Evolutionary conservation across 345 rosid species (phyloP).

Genomic region (Pistacia atlantica): DNA sequence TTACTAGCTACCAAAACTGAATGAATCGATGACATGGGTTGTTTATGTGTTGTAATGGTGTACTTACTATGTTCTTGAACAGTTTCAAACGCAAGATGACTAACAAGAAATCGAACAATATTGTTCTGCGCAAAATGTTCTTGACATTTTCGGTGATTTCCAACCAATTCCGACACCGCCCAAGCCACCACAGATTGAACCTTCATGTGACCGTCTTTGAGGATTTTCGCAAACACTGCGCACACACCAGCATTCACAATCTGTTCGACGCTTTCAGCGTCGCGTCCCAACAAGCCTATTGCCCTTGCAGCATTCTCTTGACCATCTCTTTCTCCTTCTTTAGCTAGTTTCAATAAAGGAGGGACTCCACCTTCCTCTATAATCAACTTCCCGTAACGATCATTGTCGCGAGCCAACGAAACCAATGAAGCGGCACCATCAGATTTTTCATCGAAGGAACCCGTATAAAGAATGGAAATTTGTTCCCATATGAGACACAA

Average conservation of each 20-base stretch:
- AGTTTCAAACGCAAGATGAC: constrained; percentile 87
- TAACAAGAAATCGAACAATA: constrained; percentile 70
- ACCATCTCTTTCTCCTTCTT: constrained; percentile 75
- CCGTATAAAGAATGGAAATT: constrained; percentile 68
- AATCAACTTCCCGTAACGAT: constrained; percentile 69
- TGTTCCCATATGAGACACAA: constrained; percentile 89
- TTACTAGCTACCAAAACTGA: constrained; percentile 55
- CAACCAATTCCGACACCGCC: constrained; percentile 74
- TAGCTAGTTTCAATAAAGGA: constrained; percentile 71
- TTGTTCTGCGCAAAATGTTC: constrained; percentile 77
- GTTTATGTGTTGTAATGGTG: constrained; percentile 46
- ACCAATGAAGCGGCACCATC: constrained; percentile 84
- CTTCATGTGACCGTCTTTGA: constrained; percentile 82
- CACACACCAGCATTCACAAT: constrained; percentile 77
- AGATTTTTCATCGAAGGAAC: constrained; percentile 57
- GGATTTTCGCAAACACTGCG: constrained; percentile 72
- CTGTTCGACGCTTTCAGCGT: constrained; percentile 76
- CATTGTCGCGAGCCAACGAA: constrained; percentile 80
- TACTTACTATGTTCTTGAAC: constrained; percentile 80
- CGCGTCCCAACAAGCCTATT: constrained; percentile 70
- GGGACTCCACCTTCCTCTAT: constrained; percentile 91
- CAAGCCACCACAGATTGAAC: constrained; percentile 72
- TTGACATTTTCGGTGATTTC: constrained; percentile 62
- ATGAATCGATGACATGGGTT: constrained; percentile 45
- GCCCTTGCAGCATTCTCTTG: constrained; percentile 88